Evolutionary conservation across 2,329 filamentous ascomycete species (phyloP), one percentile per base, ranked within the genome.

Genomic region (Calonectria pauciramosa): DNA sequence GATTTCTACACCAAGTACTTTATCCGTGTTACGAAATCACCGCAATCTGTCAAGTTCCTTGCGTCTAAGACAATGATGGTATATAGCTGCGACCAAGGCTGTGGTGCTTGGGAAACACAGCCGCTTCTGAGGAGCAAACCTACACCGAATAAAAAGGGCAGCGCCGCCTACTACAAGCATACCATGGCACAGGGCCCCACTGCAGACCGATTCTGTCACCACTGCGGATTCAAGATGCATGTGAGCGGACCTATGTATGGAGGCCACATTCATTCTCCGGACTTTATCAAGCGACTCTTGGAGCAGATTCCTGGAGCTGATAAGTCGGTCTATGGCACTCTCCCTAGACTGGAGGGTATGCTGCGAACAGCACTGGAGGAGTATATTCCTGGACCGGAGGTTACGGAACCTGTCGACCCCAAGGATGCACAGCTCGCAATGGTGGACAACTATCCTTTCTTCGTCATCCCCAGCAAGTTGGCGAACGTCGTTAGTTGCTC

Each of bases 1-100:
- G 97, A 99, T 85, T 99, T 97, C 84, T 99, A 99, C 83, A 93
- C 94, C 26, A 92, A 97, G 59, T 90, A 98, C 2, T 99, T 99
- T 82, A 93, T 99, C 59, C 92, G 94, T 26, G 90, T 99, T 44
- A 90, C 91, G 74, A 95, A 92, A 78, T 95, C 95, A 5, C 94
- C 96, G 0, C 93, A 93, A 4, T 93, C 95, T 70, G 96, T 98
- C 82, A 99, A 99, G 84, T 96, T 97, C 76, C 89, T 96, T 26
- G 95, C 95, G 3, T 94, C 95, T 44, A 98, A 96, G 84, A 97
- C 94, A 0, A 98, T 99, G 96, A 77, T 97, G 10, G 93, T 97
- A 0, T 98, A 98, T 86, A 96, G 93, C 83, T 99, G 97, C 84
- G 96, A 98, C 82, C 87, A 90, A 10, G 97, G 97, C 14, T 99